Conservation (phyloP, 371 early-diverging fungal genomes). For the Dinochytrium kinnereticum region DNA sequence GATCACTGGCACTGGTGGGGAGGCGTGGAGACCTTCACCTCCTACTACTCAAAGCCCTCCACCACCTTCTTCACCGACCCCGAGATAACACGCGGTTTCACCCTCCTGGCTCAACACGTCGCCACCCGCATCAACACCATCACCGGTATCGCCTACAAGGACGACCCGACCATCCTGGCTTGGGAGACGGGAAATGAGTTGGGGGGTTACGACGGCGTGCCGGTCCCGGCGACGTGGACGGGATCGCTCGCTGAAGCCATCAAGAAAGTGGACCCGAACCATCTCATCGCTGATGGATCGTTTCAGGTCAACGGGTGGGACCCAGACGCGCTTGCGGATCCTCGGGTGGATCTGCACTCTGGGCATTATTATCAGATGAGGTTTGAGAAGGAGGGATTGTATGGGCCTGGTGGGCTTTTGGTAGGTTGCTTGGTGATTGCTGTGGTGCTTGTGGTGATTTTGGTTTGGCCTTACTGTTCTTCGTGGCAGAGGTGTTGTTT, state of each 20-base stretch:
- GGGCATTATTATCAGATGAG: constrained; percentile 1
- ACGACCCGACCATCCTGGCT: constrained; percentile 49
- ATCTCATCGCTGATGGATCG: constrained; percentile 49
- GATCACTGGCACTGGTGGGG: constrained; percentile 46
- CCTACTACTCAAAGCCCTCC: constrained; percentile 6
- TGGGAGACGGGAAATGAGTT: constrained; percentile 60
- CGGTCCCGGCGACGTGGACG: constrained; percentile 48
- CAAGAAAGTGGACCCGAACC: constrained; percentile 42
- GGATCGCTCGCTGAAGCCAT: constrained; percentile 36
- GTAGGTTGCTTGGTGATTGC: too few relatives aligned
- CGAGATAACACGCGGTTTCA: constrained; percentile 25
- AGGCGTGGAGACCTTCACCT: constrained; percentile 38
- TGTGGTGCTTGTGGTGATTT: too few relatives aligned
- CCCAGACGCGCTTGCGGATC: neutral
- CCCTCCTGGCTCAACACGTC: constrained; percentile 31
- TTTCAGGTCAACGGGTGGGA: constrained; percentile 17
- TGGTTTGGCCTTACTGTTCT: too few relatives aligned
- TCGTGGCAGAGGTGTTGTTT: too few relatives aligned
- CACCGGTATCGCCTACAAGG: constrained; percentile 40
- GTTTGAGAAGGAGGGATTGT: too few relatives aligned
- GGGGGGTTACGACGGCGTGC: constrained; percentile 14
- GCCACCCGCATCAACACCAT: constrained; percentile 46
- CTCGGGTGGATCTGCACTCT: neutral
- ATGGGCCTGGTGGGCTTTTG: too few relatives aligned
- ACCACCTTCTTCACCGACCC: constrained; percentile 38